Evolutionary conservation across 192 early-diverging fungal genomes (phyloP), one percentile per base, ranked within the genome.

Genomic region (Jimgerdemannia flammicorona): DNA sequence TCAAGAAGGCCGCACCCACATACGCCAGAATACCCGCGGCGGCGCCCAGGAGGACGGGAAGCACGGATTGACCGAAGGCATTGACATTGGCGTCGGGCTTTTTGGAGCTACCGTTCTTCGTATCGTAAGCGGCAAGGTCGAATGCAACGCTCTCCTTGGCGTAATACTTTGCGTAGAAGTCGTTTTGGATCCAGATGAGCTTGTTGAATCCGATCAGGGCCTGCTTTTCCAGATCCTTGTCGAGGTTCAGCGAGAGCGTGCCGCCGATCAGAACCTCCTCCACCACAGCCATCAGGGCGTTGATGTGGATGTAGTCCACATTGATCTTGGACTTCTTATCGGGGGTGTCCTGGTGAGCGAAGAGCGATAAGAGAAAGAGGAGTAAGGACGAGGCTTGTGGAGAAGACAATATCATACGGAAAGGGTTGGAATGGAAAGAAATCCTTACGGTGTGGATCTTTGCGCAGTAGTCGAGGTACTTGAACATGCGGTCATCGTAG

Each of bases 171-270:
- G 88, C 86, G 82, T 94, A 95, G 71, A 92, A 83, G 75, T 95
- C 94, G 74, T 91, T 95, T 84, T 95, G 94, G 67, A 95, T 84
- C 94, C 94, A 95, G 43, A 95, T 87, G 65, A 95, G 81, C 82
- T 94, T 95, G 76, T 84, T 87, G 73, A 92, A 95, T 4, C 93
- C 94, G n/a, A 82, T 78, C 41, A 93, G 83, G 65, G 84, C 86
- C 43, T 82, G 79, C 64, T 86, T 78, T 40, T 90, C 82, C 0
- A 84, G 86, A 8, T 86, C 87, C 10, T 83, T 79, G 44, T 92
- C 90, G 68, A 90, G 74, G 44, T 84, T 80, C 42, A 84, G 66
- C 14, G 85, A 84, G 72, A 84, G 77, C 71, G 91, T 54, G 8
- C 85, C 88, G 18, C 83, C 89, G 3, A 88, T 80, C 44, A 92